A percentile compares a stretch with the other conserved stretches of the same genome.
phyloP scores from a whole-genome alignment of 2,329 filamentous ascomycete species.

The Colletotrichum endophyticum region DNA sequence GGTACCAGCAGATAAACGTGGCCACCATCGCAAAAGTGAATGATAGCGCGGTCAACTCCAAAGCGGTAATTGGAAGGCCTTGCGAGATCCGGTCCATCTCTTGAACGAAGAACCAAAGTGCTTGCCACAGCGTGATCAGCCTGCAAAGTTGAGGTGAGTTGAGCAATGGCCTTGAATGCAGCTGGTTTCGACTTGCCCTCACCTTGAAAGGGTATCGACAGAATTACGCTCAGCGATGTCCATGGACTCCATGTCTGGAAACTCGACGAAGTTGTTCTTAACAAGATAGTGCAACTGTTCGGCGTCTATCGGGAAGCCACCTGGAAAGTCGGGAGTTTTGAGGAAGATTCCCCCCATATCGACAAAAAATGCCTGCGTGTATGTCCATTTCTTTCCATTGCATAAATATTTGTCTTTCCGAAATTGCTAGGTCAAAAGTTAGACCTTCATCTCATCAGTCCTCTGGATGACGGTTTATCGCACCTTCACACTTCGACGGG shows the following conservation, averaged over 20 bases:
- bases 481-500: constrained; percentile 34
- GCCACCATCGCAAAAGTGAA: constrained; percentile 28
- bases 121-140: constrained; percentile 27
- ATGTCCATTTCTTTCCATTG: constrained; percentile 35
- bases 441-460: not conserved
- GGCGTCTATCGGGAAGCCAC: constrained; percentile 39
- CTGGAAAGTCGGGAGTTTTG: constrained; percentile 27
- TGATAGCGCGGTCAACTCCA: constrained; percentile 30
- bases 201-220: constrained; percentile 31
- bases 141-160: not conserved
- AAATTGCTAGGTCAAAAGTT: not conserved
- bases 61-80: constrained; percentile 27
- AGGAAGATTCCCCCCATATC: constrained; percentile 46
- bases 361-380: constrained; percentile 43
- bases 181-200: not conserved
- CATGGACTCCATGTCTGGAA: constrained; percentile 25
- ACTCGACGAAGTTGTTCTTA: constrained; percentile 30
- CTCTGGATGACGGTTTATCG: not conserved
- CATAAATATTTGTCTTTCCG: constrained; percentile 21
- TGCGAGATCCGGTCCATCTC: constrained; percentile 22
- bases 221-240: constrained; percentile 34
- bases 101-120: constrained; percentile 26
- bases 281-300: constrained; percentile 36
- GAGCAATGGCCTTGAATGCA: not conserved
- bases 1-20: constrained; percentile 23